Evolutionary conservation across 2,329 filamentous ascomycete genomes (phyloP), one percentile per base, ranked within the genome.

Genomic region (Colletotrichum incanum): DNA sequence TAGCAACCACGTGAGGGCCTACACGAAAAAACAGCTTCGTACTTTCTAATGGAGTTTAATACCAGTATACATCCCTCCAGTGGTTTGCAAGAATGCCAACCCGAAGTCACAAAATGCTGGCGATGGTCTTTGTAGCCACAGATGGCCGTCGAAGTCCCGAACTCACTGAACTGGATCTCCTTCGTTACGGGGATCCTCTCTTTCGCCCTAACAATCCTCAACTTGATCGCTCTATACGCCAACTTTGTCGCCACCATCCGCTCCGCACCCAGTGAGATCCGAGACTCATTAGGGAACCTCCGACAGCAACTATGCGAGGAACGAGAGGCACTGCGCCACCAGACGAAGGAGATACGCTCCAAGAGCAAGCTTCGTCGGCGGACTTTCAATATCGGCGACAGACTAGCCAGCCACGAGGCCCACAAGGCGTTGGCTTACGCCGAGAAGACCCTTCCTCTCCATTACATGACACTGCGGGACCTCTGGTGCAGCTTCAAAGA

Each of bases 401-500:
- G 39, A 7, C 4, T 49, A 23, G 59, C 65, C 54, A 70, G 39
- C 41, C 9, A 5, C 34, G 70, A 72, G 34, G 70, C 70, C 8
- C 70, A 39, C 20, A 65, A 18, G 16, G 66, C 70, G 12, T 47
- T 72, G 18, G 26, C 18, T 8, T 65, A 72, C 16, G 70, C 70
- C 12, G 70, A 72, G 31, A 31, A 70, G 54, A 72, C 70, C 0
- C 31, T 72, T 2, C 70, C 70, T 3, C 65, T 72, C 11, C 70
- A 72, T n/a, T 72, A 70, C 54, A n/a, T 65, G 14, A 72, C 70
- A 6, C 66, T 72, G 18, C 59, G 60, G 54, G 70, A 72, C 18
- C 70, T 72, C 43, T 72, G 70, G 70, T 55, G 60, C 47, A 65
- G 5, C 2, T 72, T 72, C 70, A 72, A 72, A 41, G 70, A 72